Evolutionary conservation across 108 stramenopile species (phyloP), one percentile per base, ranked within the genome.

Genomic region (Nitzschia inconspicua): DNA sequence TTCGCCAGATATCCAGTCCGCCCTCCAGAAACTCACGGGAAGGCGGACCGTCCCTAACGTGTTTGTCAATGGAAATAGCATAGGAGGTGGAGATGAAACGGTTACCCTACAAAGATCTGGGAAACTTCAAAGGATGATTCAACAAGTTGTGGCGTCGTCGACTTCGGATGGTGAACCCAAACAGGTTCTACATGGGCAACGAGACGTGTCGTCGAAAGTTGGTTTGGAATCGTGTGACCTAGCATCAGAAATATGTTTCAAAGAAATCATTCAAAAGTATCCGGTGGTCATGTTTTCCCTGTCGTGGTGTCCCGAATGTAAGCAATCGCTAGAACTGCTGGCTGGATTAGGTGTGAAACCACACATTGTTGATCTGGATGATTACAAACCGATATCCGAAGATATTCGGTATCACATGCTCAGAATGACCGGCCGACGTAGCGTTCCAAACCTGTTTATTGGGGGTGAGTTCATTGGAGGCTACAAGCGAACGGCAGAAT

Each of bases 11-110:
- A 76, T 89, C 28, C 94, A 96, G 77, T 43, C 42, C 2, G 78
- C 75, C 2, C 68, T 92, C 1, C 14, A 23, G n/a, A 27, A 8
- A 7, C 65, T 90, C 78, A 94, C 95, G n/a, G 89, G 89, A 26
- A 76, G 84, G 22, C 65, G 91, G 10, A 96, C 93, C 11, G 95
- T 96, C 19, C 95, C 95, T 22, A 94, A 93, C 73, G 88, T 96
- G 7, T 96, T 96, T 66, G 72, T 96, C 22, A 75, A 71, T 46
- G 91, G 91, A 14, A 76, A 55, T 14, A 71, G 69, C 60, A 77
- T 93, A 44, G 95, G 95, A 18, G 95, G 90, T 24, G 85, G 89
- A 16, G 85, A 91, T 58, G 86, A 94, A 56, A 89, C 86, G 19
- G 48, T 47, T 3, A 30, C 20, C 11, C 57, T 76, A 30, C 71